Evolutionary conservation across 169 alveolate species (phyloP).

Genomic region (Plasmodium gaboni): DNA sequence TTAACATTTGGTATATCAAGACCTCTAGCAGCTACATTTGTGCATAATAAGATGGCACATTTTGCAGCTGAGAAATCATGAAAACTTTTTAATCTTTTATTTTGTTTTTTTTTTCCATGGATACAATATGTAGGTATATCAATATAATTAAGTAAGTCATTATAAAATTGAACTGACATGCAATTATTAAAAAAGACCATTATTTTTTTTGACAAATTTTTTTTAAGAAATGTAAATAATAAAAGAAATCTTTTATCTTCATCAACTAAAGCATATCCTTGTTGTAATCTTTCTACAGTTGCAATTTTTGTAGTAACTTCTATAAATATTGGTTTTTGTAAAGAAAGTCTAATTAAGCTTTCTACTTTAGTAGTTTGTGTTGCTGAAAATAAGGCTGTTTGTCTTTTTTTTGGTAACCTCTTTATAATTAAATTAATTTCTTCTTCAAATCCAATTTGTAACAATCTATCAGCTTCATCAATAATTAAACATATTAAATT

Average conservation of each 20-base stretch:
- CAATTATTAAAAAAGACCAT: conserved; percentile 99
- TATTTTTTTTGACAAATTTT: conserved; percentile 93
- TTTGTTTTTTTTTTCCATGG: conserved; percentile 98
- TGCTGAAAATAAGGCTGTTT: conserved; percentile 98
- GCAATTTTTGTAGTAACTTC: conserved; percentile 92
- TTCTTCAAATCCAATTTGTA: conserved; percentile 99
- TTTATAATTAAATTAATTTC: conserved; percentile 98
- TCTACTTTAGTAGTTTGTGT: conserved; percentile 98
- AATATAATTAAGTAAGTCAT: conserved; percentile 97
- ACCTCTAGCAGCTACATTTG: conserved; percentile 99
- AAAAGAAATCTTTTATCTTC: conserved; percentile 96
- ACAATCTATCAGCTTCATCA: conserved; percentile 99
- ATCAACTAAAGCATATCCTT: conserved; percentile 97
- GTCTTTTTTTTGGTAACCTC: conserved; percentile 96
- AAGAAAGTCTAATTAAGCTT: conserved; percentile 96
- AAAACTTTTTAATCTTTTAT: conserved; percentile 95
- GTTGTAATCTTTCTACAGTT: conserved; percentile 96
- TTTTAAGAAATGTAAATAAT: conserved; percentile 96
- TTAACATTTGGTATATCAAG: conserved; percentile 98
- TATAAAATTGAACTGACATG: conserved; percentile 98
- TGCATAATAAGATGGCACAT: conserved; percentile 96
- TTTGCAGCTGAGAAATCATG: conserved; percentile 95
- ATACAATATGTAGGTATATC: conserved; percentile 97
- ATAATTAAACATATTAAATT: conserved; percentile 96
- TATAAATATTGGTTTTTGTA: conserved; percentile 95